Evolutionary conservation across 2,329 filamentous ascomycete species (phyloP).

Genomic region (Botrytis sinoallii): DNA sequence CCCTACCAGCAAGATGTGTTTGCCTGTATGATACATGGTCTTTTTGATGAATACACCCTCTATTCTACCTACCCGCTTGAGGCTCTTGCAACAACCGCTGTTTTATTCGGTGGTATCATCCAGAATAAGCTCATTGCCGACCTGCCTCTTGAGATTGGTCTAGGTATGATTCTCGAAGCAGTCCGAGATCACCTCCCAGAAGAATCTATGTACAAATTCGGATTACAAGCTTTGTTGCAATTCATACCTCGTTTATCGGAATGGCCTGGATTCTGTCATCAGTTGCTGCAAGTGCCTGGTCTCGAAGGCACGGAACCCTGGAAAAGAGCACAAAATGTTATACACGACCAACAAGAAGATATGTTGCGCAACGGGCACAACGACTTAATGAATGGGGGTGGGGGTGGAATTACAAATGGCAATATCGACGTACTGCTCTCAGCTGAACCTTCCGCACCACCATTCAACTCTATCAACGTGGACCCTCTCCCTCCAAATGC

Average conservation of each 20-base stretch:
- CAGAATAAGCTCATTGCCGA: constrained; percentile 88
- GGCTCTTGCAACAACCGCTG: constrained; percentile 89
- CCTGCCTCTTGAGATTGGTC: constrained; percentile 86
- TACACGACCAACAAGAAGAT: constrained; percentile 65
- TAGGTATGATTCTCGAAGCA: constrained; percentile 96
- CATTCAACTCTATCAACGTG: constrained; percentile 76
- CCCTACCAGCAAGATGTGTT: constrained; percentile 90
- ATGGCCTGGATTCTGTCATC: constrained; percentile 92
- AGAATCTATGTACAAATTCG: constrained; percentile 96
- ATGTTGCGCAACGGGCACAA: constrained; percentile 48
- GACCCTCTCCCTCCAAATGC: constrained; percentile 63
- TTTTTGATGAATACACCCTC: constrained; percentile 96
- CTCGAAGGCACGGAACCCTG: constrained; percentile 83
- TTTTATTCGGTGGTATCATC: constrained; percentile 95
- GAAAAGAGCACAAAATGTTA: constrained; percentile 76
- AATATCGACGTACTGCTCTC: constrained; percentile 59
- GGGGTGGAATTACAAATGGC: constrained; percentile 63
- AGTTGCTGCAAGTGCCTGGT: constrained; percentile 76
- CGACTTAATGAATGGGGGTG: constrained; percentile 47
- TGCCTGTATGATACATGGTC: constrained; percentile 95
- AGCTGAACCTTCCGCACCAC: constrained; percentile 60
- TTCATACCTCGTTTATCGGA: constrained; percentile 79
- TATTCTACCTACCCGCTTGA: constrained; percentile 96
- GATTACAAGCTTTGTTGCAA: constrained; percentile 89
- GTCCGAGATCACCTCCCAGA: constrained; percentile 81